Conservation (phyloP, 306 rosid genomes). For the Corylus avellana region DNA sequence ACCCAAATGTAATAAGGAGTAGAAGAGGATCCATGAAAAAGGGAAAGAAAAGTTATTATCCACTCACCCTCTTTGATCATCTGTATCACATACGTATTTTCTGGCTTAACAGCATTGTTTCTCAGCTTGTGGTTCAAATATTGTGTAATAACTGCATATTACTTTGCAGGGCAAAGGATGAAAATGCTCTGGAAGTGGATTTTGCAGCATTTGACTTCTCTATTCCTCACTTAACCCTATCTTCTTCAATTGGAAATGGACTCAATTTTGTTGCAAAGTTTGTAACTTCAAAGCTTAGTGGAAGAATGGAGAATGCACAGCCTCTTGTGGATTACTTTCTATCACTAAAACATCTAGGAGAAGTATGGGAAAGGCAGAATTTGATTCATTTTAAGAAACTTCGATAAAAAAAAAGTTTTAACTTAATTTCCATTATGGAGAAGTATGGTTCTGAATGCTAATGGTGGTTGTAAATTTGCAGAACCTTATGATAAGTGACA, state of each 20-base stretch:
- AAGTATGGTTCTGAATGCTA: neutral
- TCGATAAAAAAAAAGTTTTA: neutral
- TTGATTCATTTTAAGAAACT: conserved; percentile 5
- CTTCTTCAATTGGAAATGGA: conserved; percentile 93
- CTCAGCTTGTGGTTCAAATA: neutral
- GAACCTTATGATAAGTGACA: conserved; percentile 70
- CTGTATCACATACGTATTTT: neutral
- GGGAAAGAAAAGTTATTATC: neutral
- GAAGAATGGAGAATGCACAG: conserved; percentile 57
- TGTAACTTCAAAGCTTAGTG: conserved; percentile 51
- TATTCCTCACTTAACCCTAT: conserved; percentile 57
- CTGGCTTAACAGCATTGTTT: neutral
- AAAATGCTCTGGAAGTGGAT: conserved; percentile 79
- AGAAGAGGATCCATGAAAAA: neutral
- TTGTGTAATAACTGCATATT: conserved; percentile 18
- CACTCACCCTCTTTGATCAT: neutral
- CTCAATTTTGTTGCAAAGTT: conserved; percentile 57
- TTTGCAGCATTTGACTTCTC: conserved; percentile 70
- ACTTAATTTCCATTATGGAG: neutral
- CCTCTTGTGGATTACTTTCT: conserved; percentile 80
- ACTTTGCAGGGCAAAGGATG: conserved; percentile 74
- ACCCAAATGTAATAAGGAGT: neutral
- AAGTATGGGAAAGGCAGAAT: conserved; percentile 49
- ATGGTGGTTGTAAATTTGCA: conserved; percentile 33
- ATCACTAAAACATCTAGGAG: conserved; percentile 60